Evolutionary conservation across 805 yeast genomes (phyloP).

Genomic region (Metschnikowia amazonensis): DNA sequence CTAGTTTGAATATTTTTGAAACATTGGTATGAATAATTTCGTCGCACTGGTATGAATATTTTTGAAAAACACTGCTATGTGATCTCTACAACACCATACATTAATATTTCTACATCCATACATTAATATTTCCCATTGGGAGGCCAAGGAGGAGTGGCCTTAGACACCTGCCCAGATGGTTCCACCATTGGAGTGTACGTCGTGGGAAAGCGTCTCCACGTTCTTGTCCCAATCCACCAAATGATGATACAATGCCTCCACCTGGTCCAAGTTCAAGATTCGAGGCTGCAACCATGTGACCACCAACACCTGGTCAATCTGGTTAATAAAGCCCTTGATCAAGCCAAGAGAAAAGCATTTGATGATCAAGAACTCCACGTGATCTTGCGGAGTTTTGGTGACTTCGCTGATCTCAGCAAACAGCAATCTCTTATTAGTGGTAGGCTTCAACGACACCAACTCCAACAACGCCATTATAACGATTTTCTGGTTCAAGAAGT

Average conservation of each 20-base stretch:
- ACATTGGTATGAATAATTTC: no score
- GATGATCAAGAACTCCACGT: slow-evolving; percentile 88
- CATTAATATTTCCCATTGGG: neutral
- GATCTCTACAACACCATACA: no score
- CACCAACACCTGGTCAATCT: slow-evolving; percentile 71
- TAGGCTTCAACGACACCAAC: slow-evolving; percentile 71
- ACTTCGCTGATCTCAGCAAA: slow-evolving; percentile 66
- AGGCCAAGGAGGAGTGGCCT: neutral
- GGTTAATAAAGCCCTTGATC: slow-evolving; percentile 87
- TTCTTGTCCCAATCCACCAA: slow-evolving; percentile 74
- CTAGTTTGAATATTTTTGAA: no score
- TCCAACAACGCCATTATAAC: slow-evolving; percentile 90
- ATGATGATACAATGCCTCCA: slow-evolving; percentile 67
- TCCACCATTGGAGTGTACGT: slow-evolving; percentile 38
- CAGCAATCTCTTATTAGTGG: slow-evolving; percentile 67
- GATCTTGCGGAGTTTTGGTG: slow-evolving; percentile 65
- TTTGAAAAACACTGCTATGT: no score
- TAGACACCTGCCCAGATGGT: slow-evolving; percentile 37
- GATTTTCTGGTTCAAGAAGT: slow-evolving; percentile 81
- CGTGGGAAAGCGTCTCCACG: slow-evolving; percentile 56
- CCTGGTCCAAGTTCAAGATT: slow-evolving; percentile 78
- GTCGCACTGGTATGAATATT: no score
- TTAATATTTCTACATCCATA: no score
- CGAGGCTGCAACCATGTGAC: slow-evolving; percentile 97
- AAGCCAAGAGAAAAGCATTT: slow-evolving; percentile 82